Evolutionary conservation across 148 eudicot species (phyloP).

Genomic region (Drosera capensis): DNA sequence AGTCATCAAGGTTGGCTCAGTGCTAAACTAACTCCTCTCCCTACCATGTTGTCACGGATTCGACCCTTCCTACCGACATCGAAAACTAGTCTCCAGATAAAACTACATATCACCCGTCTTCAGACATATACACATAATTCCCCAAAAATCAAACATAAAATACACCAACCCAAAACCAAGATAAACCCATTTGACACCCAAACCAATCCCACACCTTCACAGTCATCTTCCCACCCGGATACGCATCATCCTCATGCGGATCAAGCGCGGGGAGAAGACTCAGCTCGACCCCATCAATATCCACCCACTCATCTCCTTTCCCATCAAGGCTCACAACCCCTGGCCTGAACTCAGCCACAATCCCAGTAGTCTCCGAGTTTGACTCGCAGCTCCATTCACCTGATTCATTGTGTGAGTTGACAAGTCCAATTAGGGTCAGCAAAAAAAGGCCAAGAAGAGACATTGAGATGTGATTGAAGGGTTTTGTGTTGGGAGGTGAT

Average conservation of each 20-base stretch:
- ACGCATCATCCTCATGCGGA: conserved; percentile 66
- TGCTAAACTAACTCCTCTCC: no score
- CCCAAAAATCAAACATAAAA: not conserved
- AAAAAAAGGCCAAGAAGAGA: conserved; percentile 1
- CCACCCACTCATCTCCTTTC: conserved; percentile 61
- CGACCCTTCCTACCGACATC: no score
- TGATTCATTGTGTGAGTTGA: conserved; percentile 56
- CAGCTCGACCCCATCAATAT: conserved; percentile 44
- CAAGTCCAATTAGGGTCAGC: conserved; percentile 10
- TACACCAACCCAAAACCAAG: not conserved
- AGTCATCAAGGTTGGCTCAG: no score
- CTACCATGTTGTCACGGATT: no score
- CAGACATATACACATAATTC: no score
- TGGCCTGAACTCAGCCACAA: conserved; percentile 50
- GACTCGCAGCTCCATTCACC: conserved; percentile 78
- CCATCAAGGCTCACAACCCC: conserved; percentile 68
- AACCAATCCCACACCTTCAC: conserved; percentile 32
- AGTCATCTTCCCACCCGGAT: conserved; percentile 52
- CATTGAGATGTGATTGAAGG: no score
- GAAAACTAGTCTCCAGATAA: no score
- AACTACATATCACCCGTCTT: no score
- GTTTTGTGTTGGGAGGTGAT: no score
- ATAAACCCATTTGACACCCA: not conserved
- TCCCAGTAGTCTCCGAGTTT: conserved; percentile 27
- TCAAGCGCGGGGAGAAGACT: conserved; percentile 77